Evolutionary conservation across 768 basidiomycete species (phyloP), one percentile per base, ranked within the genome.

Genomic region (Naganishia kalamii): DNA sequence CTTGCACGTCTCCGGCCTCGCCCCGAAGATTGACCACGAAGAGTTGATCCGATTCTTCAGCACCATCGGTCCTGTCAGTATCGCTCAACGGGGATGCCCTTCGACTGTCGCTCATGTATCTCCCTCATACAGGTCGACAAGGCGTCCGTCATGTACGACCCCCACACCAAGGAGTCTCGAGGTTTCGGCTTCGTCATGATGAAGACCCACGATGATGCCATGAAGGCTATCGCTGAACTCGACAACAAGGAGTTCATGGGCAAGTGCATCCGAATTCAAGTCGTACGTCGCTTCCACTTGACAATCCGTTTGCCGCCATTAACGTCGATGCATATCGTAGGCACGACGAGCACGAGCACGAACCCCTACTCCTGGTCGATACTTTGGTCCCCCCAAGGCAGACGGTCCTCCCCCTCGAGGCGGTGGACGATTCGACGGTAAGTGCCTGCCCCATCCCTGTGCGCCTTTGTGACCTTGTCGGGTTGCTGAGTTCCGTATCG

Each of bases 181-280:
- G 87, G 87, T 49, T 88, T 88, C 71, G 93, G 91, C 17, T 98
- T 97, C 78, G 92, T 96, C 67, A 88, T 86, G 54, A 88, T 90
- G 87, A 87, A 86, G 77, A 84, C 84, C 27, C 75, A 69, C 8
- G 93, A 94, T 72, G 94, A 96, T 72, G 96, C 94, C 5, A 89
- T 93, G 47, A 90, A 91, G 47, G 90, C 89, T 62, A 86, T 97
- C 68, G 85, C 88, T 37, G 87, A 87, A 5, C 81, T 97, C 62
- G 89, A 91, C 75, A 84, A 84, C 25, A 87, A 88, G 50, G 90
- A 92, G 43, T 77, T 97, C 47, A 86, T 88, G 82, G 96, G 94
- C 61, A 93, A 92, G 80, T 81, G 91, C 69, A 89, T 91, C 13
- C 89, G 77, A 77, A 47, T 41, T 74, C 71, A 41, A 29, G 47